These are phyloP conservation scores for Alisma plantagoaquatica DNA, from an alignment of 106 monocot species.

Conservation along the genomic window DNA sequence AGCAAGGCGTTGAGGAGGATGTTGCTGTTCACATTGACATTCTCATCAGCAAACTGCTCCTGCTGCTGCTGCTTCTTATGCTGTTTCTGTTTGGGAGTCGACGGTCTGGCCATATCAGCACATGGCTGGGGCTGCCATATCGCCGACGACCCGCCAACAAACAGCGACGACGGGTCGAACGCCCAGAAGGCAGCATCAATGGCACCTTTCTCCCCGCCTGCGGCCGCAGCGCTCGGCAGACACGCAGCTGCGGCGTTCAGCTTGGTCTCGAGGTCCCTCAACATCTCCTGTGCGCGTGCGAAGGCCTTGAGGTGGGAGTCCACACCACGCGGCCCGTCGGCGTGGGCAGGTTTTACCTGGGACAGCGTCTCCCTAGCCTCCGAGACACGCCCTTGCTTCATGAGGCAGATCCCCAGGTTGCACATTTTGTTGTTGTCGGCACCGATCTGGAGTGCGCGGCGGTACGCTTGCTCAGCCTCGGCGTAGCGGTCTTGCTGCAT, in stretches of 20 bases:
- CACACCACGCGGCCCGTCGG: constrained; percentile 40
- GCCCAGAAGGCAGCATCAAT: background rate
- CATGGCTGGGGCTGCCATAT: constrained; percentile 91
- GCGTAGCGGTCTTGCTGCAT: constrained; percentile 88
- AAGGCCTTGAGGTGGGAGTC: constrained; percentile 92
- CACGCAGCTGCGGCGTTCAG: constrained; percentile 2
- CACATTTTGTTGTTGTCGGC: constrained; percentile 98
- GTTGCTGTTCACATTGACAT: constrained; percentile 11
- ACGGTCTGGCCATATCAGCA: constrained; percentile 21
- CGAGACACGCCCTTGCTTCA: constrained; percentile 74
- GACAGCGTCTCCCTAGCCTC: constrained; percentile 77
- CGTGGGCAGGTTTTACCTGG: constrained; percentile 42
- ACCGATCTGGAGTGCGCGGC: constrained; percentile 59
- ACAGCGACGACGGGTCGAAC: too few species aligned
- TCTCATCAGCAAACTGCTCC: constrained; percentile 55
- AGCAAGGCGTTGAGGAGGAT: background rate
- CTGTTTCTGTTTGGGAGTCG: too few species aligned
- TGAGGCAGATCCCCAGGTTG: constrained; percentile 87
- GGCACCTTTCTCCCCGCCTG: background rate
- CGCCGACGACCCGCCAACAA: background rate
- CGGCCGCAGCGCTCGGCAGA: too few species aligned
- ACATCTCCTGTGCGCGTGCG: constrained; percentile 90
- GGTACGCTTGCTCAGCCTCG: constrained; percentile 72
- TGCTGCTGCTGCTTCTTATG: constrained; percentile 10
- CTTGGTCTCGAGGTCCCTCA: constrained; percentile 55